Evolutionary conservation across 768 basidiomycete genomes (phyloP), one percentile per base, ranked within the genome.

Genomic region (Rhodotorula diobovata): DNA sequence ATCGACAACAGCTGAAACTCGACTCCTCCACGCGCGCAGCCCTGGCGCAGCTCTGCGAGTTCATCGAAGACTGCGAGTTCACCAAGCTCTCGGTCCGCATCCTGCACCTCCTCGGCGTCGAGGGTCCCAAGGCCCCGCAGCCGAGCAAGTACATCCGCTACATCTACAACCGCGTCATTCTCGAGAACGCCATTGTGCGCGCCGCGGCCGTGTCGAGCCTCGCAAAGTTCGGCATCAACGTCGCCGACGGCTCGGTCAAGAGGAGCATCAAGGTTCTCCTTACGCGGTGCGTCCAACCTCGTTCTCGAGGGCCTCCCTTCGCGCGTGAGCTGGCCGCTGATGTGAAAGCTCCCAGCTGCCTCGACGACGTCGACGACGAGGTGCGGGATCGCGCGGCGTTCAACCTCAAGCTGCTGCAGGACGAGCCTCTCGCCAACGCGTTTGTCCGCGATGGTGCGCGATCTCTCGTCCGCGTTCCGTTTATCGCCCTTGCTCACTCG

Each of bases 51-150:
- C 86, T 99, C 32, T 99, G 96, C 84, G 96, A 99, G 80, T 99
- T 99, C 80, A 99, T 99, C 80, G 96, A 99, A 82, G 96, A 99
- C 80, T 99, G 96, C 85, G 96, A 99, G 80, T 99, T 98, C 79
- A 97, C 95, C 43, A 99, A 98, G 81, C 87, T 99, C 61, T 96
- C 93, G 41, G 96, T 99, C 72, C 90, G 95, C 58, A 92, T 99
- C 76, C 85, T 99, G 35, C 91, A 99, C 79, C 83, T 99, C 48
- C 87, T 99, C 58, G 96, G 96, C 45, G 85, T 93, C 68, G 96
- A 99, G 82, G 96, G 95, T 18, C 95, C 96, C 43, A 91, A 91
- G 79, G 89, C 94, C 39, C 88, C 89, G n/a, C 90, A 96, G 80
- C 96, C 96, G 20, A 89, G 92, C 62, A 98, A 97, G 82, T 99